A percentile compares a stretch with the other conserved stretches of the same genome.
These are phyloP conservation scores for Coprinopsis sp. DNA, from an alignment of 768 basidiomycete genomes.

Conservation along the genomic window DNA sequence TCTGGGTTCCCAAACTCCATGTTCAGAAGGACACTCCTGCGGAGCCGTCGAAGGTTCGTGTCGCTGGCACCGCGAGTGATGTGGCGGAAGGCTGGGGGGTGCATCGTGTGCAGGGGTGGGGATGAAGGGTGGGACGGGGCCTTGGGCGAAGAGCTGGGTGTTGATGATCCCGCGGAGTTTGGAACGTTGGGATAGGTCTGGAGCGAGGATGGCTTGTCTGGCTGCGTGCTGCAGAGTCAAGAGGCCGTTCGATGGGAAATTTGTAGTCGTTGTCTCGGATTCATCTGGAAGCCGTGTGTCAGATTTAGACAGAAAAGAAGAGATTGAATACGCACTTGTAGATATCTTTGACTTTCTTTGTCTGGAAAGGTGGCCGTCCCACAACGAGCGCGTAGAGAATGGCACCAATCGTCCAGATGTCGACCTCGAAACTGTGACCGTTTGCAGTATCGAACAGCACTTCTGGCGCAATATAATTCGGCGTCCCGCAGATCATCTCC, in stretches of 20 bases:
- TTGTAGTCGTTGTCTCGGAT: conserved; percentile 93
- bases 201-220: conserved; percentile 83
- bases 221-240: conserved; percentile 68
- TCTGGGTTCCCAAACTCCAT: conserved; percentile 42
- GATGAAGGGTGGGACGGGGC: conserved; percentile 77
- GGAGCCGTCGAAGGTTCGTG: conserved; percentile 65
- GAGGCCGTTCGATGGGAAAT: conserved; percentile 73
- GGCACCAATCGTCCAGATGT: conserved; percentile 96
- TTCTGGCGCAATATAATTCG: conserved; percentile 98
- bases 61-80: conserved; percentile 58
- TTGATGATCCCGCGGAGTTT: conserved; percentile 80
- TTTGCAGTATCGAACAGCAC: conserved; percentile 94
- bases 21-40: conserved; percentile 59
- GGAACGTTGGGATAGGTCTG: conserved; percentile 77
- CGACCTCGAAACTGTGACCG: conserved; percentile 97
- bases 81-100: conserved; percentile 70
- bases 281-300: conserved; percentile 45
- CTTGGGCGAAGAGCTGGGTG: conserved; percentile 78
- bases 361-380: conserved; percentile 96
- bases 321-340: conserved; percentile 60
- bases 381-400: conserved; percentile 93
- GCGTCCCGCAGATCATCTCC: conserved; percentile 98
- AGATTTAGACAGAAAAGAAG: not conserved
- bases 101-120: conserved; percentile 73
- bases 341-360: conserved; percentile 94